Conservation (phyloP, 768 basidiomycete species). For the Leccinum fibrillosum region DNA sequence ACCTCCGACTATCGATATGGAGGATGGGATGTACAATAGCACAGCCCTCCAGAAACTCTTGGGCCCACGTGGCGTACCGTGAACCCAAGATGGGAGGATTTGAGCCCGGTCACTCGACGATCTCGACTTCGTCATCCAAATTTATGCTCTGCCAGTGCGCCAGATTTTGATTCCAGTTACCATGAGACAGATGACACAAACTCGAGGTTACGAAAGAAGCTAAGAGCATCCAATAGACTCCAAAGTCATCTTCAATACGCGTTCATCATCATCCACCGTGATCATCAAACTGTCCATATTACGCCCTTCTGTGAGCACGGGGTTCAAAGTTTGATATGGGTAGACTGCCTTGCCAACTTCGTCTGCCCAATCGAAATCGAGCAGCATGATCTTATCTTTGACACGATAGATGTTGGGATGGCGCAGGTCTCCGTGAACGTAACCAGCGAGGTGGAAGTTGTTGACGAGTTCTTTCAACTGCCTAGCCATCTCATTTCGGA, state of each 20-base stretch:
- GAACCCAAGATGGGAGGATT: no score
- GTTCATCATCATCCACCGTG: neutral
- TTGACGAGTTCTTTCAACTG: neutral
- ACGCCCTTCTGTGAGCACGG: neutral
- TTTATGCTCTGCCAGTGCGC: no score
- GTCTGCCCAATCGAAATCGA: neutral
- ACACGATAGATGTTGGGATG: neutral
- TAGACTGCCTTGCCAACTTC: neutral
- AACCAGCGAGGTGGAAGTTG: neutral
- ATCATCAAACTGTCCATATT: neutral
- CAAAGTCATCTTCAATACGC: neutral
- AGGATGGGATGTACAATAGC: no score
- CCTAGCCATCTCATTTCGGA: neutral
- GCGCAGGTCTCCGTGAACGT: neutral
- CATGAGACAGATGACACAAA: no score
- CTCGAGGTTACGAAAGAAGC: no score
- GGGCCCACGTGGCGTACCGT: no score
- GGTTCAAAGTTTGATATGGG: neutral
- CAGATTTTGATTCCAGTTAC: no score
- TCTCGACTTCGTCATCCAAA: no score
- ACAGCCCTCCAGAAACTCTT: no score
- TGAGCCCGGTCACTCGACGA: no score
- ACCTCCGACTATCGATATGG: no score
- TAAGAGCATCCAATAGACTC: no score
- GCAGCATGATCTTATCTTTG: neutral